Base-by-base conservation (phyloP, 73 alveolate genomes). In the Urostyla sp. region DNA sequence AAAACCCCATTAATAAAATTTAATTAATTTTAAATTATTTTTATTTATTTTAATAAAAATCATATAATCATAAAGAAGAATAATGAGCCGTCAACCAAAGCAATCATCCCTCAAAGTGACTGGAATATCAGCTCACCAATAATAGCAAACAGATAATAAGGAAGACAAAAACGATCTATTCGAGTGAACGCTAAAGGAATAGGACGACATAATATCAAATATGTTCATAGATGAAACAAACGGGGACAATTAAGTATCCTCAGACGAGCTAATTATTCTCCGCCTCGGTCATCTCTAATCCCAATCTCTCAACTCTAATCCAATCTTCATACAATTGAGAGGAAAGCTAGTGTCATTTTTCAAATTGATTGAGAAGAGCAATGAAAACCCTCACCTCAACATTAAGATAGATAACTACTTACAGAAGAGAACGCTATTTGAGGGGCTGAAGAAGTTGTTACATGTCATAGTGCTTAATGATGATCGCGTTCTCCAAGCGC, bases 321-420 rank as follows among this genome's bases (percentile, higher is more conserved):
- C 83, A 1, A 53, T 49, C 4, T 69, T 69, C 55, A 45, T 69
- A 15, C 2, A 7, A 43, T 37, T 69, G 6, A 45, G 83, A 45
- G 67, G 72, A 6, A 69, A 69, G 49, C 56, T 69, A 0, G 83
- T 69, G 3, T 37, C 40, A 21, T 69, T 69, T 37, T 49, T 20
- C 44, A 45, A 49, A 27, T 3, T 38, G 45, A 15, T 48, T 35
- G 72, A 69, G 52, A 6, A 49, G 38, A 46, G 34, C 38, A 45
- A 49, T 55, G 30, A 16, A 30, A 69, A 69, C 32, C 83, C 83
- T 2, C 5, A 49, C 18, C 20, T 10, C 20, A 37, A 55, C 7
- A 69, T 69, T 7, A 8, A 43, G 27, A 69, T 49, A 8, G 83
- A 69, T 23, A 45, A 69, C 56, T 34, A 46, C 8, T 34, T 46